Base-by-base conservation (phyloP, 495 filamentous ascomycete species). In the Chaetomium cochliodes region DNA sequence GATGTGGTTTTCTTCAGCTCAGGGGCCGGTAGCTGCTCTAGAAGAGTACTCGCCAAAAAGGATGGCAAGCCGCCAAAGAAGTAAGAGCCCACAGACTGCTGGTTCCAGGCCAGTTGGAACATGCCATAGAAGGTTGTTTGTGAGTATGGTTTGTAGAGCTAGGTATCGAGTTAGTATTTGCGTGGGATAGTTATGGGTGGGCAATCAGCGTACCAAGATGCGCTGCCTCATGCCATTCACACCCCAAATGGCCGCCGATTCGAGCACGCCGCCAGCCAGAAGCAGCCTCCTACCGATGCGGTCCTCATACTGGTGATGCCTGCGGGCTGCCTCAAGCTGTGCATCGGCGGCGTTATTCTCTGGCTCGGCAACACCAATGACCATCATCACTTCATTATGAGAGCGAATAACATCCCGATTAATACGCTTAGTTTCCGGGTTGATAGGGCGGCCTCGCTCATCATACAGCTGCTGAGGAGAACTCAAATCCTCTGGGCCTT, bases 381-480 rank as follows among this genome's bases (percentile, higher is more conserved):
- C 81, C 15, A 76, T 75, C 82, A 86, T 83, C 1, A 86, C 82
- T 63, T 86, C 82, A 67, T 86, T 86, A 63, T 84, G 81, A 28
- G 83, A 79, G 33, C 82, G 76, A 22, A 86, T 78, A 11, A 83
- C 72, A 58, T 83, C 79, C 54, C 76, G 72, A 63, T 83, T 82
- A 65, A 80, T 78, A 15, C 75, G 70, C 60, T 79, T 80, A 3
- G 79, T 85, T 53, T 82, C 81, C 0, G 81, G 81, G 68, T 91
- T 91, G 44, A 86, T 75, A 8, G 89, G 86, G 59, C 88, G 85
- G 16, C 89, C 90, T 60, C 85, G 81, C n/a, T 83, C 81, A 74
- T 91, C 88, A 73, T 90, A 92, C 51, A 85, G 77, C 76, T 91
- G 89, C 33, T 75, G 61, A 6, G 71, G 78, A 33, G 72, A 79